These are phyloP conservation scores for Furcasterigmium sp. DNA, from an alignment of 2,329 filamentous ascomycete species.

Conservation along the genomic window DNA sequence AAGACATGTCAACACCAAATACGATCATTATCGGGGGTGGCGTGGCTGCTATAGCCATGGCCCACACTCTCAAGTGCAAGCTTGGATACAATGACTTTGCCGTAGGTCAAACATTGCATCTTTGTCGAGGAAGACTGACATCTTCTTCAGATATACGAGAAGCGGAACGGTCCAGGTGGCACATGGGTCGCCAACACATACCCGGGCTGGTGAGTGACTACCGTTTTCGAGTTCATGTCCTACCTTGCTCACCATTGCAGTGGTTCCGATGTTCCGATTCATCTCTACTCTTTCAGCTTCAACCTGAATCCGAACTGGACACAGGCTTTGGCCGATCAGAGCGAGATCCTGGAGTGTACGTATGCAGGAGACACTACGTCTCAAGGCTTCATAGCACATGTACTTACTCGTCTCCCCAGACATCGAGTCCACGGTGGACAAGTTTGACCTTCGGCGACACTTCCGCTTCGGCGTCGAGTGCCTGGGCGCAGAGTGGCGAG, in stretches of 20 bases:
- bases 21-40: constrained; percentile 26
- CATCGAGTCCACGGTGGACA: constrained; percentile 12
- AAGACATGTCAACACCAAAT: constrained; percentile 11
- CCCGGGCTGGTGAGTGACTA: constrained; percentile 20
- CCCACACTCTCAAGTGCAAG: constrained; percentile 22
- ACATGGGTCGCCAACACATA: constrained; percentile 25
- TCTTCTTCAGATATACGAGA: constrained; percentile 19
- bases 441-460: constrained; percentile 16
- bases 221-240: background rate
- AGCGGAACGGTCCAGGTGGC: constrained; percentile 20
- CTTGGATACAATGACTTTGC: constrained; percentile 22
- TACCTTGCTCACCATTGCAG: no score
- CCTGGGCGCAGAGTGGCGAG: constrained; percentile 15
- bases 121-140: background rate
- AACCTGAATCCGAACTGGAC: constrained; percentile 33
- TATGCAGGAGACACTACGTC: no score
- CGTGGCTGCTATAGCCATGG: constrained; percentile 24
- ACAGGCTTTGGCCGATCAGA: constrained; percentile 24
- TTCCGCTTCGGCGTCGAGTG: constrained; percentile 14
- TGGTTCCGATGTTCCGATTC: constrained; percentile 24
- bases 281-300: constrained; percentile 37
- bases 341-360: constrained; percentile 28
- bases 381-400: no score
- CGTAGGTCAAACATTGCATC: background rate
- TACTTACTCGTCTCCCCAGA: constrained; percentile 5